Percentiles rank a stretch among this genome's conserved stretches.
Conservation (phyloP, 306 rosid species). For the Purshia tridentata region DNA sequence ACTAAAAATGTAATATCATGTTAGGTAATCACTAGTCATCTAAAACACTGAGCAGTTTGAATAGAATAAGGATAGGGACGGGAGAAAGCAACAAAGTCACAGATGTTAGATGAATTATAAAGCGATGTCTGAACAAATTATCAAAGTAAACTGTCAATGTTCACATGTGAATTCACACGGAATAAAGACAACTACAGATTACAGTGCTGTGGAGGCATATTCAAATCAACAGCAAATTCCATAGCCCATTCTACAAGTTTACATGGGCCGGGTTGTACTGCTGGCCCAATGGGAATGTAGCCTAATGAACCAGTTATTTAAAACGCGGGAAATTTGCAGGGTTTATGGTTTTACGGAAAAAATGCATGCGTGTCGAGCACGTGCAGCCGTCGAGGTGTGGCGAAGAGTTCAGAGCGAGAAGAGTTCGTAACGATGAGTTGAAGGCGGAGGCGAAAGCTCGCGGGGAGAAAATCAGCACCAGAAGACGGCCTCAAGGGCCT, state of each 20-base stretch:
- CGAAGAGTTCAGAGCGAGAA: slow-evolving; percentile 21
- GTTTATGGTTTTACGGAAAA: too few species aligned
- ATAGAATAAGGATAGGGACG: background rate
- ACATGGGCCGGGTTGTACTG: too few species aligned
- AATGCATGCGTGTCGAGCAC: slow-evolving; percentile 21
- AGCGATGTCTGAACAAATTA: background rate
- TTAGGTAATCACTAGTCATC: too few species aligned
- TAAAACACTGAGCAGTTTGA: background rate
- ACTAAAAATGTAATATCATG: too few species aligned
- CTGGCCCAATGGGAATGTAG: too few species aligned
- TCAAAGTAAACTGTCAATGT: background rate
- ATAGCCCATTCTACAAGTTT: too few species aligned
- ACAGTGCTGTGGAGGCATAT: too few species aligned
- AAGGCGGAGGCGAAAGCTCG: slow-evolving; percentile 28
- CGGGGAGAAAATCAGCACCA: slow-evolving; percentile 22
- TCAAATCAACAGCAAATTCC: too few species aligned
- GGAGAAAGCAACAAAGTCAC: slow-evolving; percentile 7
- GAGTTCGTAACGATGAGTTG: slow-evolving; percentile 19
- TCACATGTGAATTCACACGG: background rate
- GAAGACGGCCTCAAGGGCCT: slow-evolving; percentile 13
- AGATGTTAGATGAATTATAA: background rate
- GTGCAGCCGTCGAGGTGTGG: slow-evolving; percentile 17
- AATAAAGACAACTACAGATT: background rate
- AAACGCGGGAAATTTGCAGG: too few species aligned
- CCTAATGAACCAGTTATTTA: too few species aligned